A percentile compares a stretch with the other conserved stretches of the same genome.
Conservation (phyloP, 768 basidiomycete genomes). For the Tubosaeta sp. region DNA sequence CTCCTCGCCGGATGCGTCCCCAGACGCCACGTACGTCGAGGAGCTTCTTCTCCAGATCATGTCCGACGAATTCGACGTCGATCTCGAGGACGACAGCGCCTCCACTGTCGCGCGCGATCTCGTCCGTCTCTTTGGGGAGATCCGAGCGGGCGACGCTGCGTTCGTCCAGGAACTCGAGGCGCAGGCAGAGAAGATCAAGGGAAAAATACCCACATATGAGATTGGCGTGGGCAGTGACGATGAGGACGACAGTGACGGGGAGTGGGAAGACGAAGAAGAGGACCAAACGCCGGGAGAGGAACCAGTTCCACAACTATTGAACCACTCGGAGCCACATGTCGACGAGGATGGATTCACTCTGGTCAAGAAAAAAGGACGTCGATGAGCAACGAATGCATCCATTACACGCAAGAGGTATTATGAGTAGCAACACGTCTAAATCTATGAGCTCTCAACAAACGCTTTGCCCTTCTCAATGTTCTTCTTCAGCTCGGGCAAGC, state of each 20-base stretch:
- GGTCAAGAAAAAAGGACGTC: slow-evolving; percentile 57
- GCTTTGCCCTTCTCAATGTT: slow-evolving; percentile 95
- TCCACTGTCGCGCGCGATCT: slow-evolving; percentile 70
- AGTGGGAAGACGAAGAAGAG: slow-evolving; percentile 34
- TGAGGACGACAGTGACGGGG: slow-evolving; percentile 43
- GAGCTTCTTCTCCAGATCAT: slow-evolving; percentile 79
- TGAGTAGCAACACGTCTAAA: slow-evolving; percentile 8
- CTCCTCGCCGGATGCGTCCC: slow-evolving; percentile 12
- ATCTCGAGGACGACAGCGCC: slow-evolving; percentile 82
- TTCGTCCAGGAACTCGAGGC: slow-evolving; percentile 60
- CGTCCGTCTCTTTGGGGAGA: slow-evolving; percentile 61
- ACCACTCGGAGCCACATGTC: slow-evolving; percentile 58
- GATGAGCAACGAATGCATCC: slow-evolving; percentile 25
- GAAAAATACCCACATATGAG: slow-evolving; percentile 51
- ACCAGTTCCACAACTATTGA: slow-evolving; percentile 54
- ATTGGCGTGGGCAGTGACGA: slow-evolving; percentile 34
- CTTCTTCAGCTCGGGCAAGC: slow-evolving; percentile 91
- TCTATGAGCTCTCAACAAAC: slow-evolving; percentile 51
- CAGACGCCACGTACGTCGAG: slow-evolving; percentile 76
- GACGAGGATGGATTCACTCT: slow-evolving; percentile 93
- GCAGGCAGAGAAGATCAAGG: slow-evolving; percentile 52
- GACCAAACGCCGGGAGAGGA: slow-evolving; percentile 38
- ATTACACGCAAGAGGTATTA: slow-evolving; percentile 23
- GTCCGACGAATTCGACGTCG: slow-evolving; percentile 81
- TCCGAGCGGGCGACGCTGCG: slow-evolving; percentile 40